These are phyloP conservation scores for Begonia loranthoides DNA, from an alignment of 306 rosid species.

Conservation along the genomic window DNA sequence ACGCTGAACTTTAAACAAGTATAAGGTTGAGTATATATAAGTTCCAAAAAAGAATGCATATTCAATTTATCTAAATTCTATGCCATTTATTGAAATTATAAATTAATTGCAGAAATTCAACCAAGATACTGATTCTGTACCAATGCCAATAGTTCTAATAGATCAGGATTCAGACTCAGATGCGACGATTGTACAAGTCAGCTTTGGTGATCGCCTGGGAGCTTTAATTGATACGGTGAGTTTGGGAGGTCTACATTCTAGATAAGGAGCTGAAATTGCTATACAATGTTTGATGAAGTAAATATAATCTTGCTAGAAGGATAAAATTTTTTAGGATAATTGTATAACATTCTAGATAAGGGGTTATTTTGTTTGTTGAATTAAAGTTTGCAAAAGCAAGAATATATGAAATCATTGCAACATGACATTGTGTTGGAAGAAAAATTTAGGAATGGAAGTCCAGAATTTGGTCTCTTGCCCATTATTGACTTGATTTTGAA, in stretches of 20 bases:
- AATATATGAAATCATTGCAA: no score
- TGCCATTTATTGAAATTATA: constrained; percentile 11
- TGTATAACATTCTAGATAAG: no score
- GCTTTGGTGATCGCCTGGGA: constrained; percentile 98
- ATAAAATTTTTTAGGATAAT: no score
- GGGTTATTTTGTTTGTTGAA: no score
- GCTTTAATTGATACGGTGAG: constrained; percentile 91
- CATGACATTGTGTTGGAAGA: not conserved
- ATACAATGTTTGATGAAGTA: no score
- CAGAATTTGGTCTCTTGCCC: not conserved
- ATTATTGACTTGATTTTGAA: constrained; percentile 10
- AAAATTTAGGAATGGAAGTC: not conserved
- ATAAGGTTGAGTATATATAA: no score
- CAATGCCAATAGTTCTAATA: constrained; percentile 76
- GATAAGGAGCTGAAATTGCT: no score
- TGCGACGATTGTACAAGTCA: constrained; percentile 78
- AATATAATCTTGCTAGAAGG: no score
- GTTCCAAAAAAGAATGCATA: no score
- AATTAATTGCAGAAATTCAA: constrained; percentile 40
- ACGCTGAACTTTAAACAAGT: not conserved
- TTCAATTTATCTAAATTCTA: not conserved
- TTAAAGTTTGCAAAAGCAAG: no score
- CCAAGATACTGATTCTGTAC: constrained; percentile 35
- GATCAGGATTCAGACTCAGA: constrained; percentile 78
- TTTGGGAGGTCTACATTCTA: not conserved